Evolutionary conservation across 2,329 filamentous ascomycete species (phyloP).

Genomic region (Scedosporium dehoogii): DNA sequence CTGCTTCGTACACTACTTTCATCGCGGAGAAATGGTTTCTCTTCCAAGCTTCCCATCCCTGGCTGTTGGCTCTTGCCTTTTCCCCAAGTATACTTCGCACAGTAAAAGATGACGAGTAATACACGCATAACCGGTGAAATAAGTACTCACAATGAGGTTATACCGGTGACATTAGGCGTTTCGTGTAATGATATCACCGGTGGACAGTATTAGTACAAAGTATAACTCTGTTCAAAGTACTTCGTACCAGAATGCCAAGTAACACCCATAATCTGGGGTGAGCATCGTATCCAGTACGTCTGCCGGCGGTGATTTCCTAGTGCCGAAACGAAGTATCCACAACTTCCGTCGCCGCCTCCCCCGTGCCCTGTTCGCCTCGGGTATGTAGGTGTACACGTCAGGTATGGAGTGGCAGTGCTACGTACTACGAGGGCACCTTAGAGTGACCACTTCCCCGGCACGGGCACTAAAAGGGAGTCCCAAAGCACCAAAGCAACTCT

Average conservation of each 20-base stretch:
- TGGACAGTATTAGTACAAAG: too few relatives aligned
- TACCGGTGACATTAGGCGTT: too few relatives aligned
- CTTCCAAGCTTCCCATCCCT: too few relatives aligned
- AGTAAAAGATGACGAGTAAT: too few relatives aligned
- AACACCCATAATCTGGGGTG: background rate
- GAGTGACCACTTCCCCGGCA: background rate
- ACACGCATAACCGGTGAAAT: too few relatives aligned
- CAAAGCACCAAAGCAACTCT: background rate
- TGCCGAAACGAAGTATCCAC: background rate
- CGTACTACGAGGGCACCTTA: background rate
- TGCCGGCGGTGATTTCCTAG: background rate
- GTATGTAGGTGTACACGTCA: background rate
- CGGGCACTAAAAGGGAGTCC: background rate
- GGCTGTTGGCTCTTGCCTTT: too few relatives aligned
- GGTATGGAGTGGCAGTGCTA: background rate
- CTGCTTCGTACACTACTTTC: too few relatives aligned
- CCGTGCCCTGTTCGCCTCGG: background rate
- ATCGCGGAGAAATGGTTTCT: too few relatives aligned
- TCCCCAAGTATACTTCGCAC: too few relatives aligned
- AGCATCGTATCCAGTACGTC: background rate
- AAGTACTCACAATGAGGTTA: too few relatives aligned
- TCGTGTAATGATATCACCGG: too few relatives aligned
- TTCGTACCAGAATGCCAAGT: background rate
- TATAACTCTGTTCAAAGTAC: background rate
- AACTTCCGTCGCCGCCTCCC: background rate